Evolutionary conservation across 2,329 filamentous ascomycete species (phyloP), one percentile per base, ranked within the genome.

Genomic region (Xylaria sp.): DNA sequence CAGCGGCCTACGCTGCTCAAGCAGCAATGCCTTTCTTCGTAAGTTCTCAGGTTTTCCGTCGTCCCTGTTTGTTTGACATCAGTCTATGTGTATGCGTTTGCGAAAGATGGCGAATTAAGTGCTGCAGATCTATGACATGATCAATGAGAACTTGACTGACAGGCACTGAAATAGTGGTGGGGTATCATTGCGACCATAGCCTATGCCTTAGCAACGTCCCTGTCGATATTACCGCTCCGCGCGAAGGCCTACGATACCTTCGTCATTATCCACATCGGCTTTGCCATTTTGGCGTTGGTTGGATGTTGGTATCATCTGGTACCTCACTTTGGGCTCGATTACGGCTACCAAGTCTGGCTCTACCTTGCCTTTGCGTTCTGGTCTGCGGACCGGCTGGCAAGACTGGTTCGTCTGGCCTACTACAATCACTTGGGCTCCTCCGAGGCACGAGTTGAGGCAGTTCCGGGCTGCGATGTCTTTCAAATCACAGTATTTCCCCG

Each of bases 181-280:
- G 76, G 76, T 3, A 75, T 76, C 32, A 71, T 78, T 12, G 76
- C 71, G 10, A 74, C 73, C 12, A 61, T 76, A 6, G 70, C 74
- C n/a, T 72, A 74, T 28, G 61, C 65, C 23, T 44, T 79, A 23
- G 63, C 76, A 12, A 61, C 75, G 15, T 68, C 72, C 25, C 64
- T 76, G 6, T 73, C 76, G 5, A 65, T 76, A 18, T 71, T 78
- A 6, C 76, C 77, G 1, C 46, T 79, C 32, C 73, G 78, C 20
- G 70, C 71, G 56, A 72, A 71, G n/a, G 64, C 74, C 23, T 80
- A 79, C 57, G 77, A 78, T 15, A 44, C 76, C 3, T 80, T 80
- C 58, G 63, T 79, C 8, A 54, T 74, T 28, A 64, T 70, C 25
- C 78, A 80, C 51, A 77, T 80, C 46, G 57, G 70, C 5, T 61